Evolutionary conservation across 2,329 filamentous ascomycete genomes (phyloP).

Genomic region (Chrysoporthe austroafricana): DNA sequence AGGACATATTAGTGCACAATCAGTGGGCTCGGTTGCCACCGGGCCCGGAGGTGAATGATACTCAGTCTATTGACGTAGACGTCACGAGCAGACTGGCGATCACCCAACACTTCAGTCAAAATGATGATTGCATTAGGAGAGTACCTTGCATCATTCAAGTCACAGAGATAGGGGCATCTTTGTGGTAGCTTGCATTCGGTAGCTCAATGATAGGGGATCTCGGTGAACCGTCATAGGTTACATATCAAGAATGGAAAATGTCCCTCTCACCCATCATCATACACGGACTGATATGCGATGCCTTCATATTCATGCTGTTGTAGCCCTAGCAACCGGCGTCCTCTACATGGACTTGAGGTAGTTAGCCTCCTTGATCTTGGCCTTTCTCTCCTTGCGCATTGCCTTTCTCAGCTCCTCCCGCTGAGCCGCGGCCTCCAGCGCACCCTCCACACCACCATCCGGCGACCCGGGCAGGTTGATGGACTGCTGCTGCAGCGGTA

Average conservation of each 20-base stretch:
- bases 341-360: slow-evolving; percentile 79
- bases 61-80: neutral
- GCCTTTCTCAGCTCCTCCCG: slow-evolving; percentile 69
- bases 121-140: neutral
- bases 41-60: neutral
- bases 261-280: neutral
- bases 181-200: neutral
- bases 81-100: neutral
- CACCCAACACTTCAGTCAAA: neutral
- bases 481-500: slow-evolving; percentile 77
- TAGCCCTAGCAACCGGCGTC: too few species aligned
- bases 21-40: neutral
- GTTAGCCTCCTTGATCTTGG: slow-evolving; percentile 81
- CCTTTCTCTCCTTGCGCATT: slow-evolving; percentile 75
- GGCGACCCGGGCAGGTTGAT: slow-evolving; percentile 68
- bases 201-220: neutral
- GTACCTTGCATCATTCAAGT: neutral
- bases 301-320: neutral
- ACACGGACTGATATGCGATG: neutral
- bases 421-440: slow-evolving; percentile 52
- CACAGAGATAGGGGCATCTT: neutral
- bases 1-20: neutral
- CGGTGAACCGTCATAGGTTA: neutral
- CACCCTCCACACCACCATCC: slow-evolving; percentile 48
- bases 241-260: neutral